These are phyloP conservation scores for Sugiyamaella neomexicana DNA, from an alignment of 1,139 yeast genomes.

Conservation along the genomic window DNA sequence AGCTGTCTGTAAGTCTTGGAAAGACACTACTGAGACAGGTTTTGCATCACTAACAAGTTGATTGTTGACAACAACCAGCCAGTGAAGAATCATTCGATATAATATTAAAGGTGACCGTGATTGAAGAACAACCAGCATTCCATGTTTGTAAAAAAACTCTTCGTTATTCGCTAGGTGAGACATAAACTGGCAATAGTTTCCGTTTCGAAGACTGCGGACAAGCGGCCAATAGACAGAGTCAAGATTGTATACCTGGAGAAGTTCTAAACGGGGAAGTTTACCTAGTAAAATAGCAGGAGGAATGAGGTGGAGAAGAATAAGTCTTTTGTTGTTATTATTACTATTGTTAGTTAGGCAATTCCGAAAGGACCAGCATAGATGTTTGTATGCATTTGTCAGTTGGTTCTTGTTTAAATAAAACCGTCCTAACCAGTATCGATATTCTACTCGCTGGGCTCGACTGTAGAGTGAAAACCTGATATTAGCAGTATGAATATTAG, in stretches of 20 bases:
- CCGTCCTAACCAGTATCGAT: slow-evolving; percentile 66
- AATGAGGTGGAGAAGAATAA: slow-evolving; percentile 53
- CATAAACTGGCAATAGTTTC: slow-evolving; percentile 33
- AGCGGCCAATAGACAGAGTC: slow-evolving; percentile 36
- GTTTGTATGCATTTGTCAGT: slow-evolving; percentile 54
- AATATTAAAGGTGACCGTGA: slow-evolving; percentile 35
- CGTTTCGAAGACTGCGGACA: slow-evolving; percentile 31
- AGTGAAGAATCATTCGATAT: slow-evolving; percentile 35
- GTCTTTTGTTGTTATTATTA: slow-evolving; percentile 41
- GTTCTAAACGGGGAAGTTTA: slow-evolving; percentile 33
- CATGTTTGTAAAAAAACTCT: slow-evolving; percentile 33
- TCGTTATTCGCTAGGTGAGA: slow-evolving; percentile 33
- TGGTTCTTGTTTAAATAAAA: slow-evolving; percentile 64
- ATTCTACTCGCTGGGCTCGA: slow-evolving; percentile 58
- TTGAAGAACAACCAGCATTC: slow-evolving; percentile 35
- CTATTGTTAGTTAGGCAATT: slow-evolving; percentile 44
- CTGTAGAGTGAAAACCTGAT: slow-evolving; percentile 50
- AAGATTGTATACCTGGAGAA: slow-evolving; percentile 33
- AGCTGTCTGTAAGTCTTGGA: slow-evolving; percentile 29
- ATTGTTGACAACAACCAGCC: slow-evolving; percentile 22
- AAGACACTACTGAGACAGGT: slow-evolving; percentile 27
- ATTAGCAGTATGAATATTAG: slow-evolving; percentile 66
- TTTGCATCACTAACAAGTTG: slow-evolving; percentile 12
- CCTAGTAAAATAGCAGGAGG: slow-evolving; percentile 50
- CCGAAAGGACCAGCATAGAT: slow-evolving; percentile 62